Percentiles rank a stretch among this genome's conserved stretches.
Evolutionary conservation across 73 alveolate genomes (phyloP).

Genomic region (Tetrahymena thermophila): DNA sequence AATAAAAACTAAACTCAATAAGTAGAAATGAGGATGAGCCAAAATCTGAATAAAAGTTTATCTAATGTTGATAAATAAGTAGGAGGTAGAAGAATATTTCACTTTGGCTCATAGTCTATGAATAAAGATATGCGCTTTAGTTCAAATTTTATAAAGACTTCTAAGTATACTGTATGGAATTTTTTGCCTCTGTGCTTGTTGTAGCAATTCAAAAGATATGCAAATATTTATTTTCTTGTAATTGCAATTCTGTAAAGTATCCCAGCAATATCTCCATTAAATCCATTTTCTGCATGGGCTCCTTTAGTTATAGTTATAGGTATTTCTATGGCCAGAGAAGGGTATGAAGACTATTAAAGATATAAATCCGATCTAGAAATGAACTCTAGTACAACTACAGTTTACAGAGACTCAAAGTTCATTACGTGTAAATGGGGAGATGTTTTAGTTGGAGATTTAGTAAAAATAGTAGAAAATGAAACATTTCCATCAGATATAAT

Average conservation of each 20-base stretch:
- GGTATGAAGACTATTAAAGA: conserved; percentile 74
- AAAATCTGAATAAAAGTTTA: background rate
- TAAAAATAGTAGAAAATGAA: conserved; percentile 52
- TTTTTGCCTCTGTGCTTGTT: conserved; percentile 62
- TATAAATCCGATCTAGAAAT: conserved; percentile 53
- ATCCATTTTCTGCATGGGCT: conserved; percentile 88
- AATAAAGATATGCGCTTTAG: background rate
- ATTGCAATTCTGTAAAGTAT: conserved; percentile 76
- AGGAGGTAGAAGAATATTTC: background rate
- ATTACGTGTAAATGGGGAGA: conserved; percentile 49
- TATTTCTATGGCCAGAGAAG: conserved; percentile 94
- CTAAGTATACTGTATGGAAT: conserved; percentile 58
- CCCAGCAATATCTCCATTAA: conserved; percentile 80
- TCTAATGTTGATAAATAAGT: background rate
- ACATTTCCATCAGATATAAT: conserved; percentile 80
- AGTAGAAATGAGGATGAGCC: background rate
- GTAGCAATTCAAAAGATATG: conserved; percentile 64
- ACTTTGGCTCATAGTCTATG: background rate
- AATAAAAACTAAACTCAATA: background rate
- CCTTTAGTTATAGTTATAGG: conserved; percentile 93
- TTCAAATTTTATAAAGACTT: conserved; percentile 70
- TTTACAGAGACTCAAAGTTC: conserved; percentile 25
- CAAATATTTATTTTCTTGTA: conserved; percentile 67
- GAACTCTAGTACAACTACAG: conserved; percentile 33
- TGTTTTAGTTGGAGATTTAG: conserved; percentile 52